Percentiles rank a stretch among this genome's conserved stretches.
Evolutionary conservation across 306 rosid genomes (phyloP).

Genomic region (Sophora flavescens): DNA sequence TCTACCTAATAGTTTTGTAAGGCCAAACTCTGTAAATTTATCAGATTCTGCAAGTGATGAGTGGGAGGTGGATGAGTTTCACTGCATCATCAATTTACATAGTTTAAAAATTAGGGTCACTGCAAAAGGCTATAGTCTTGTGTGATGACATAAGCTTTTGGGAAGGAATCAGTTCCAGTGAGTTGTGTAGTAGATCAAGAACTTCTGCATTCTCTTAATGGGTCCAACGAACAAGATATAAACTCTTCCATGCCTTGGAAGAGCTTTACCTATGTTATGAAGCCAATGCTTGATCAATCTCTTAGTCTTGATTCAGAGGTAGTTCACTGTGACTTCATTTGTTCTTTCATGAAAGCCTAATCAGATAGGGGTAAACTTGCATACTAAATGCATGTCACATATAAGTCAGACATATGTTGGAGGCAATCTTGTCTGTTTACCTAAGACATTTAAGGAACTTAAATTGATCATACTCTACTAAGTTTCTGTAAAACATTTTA

Average conservation of each 20-base stretch:
- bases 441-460: neutral
- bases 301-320: constrained; percentile 79
- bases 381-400: constrained; percentile 29
- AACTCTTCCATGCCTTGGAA: constrained; percentile 73
- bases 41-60: constrained; percentile 59
- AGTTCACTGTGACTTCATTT: constrained; percentile 40
- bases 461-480: neutral
- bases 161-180: constrained; percentile 84
- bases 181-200: constrained; percentile 78
- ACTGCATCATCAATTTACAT: constrained; percentile 65
- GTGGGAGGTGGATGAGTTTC: constrained; percentile 81
- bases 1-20: constrained; percentile 54
- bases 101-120: constrained; percentile 59
- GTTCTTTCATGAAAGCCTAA: constrained; percentile 39
- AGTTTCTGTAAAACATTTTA: constrained; percentile 23
- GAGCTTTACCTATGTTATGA: constrained; percentile 73
- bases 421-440: neutral
- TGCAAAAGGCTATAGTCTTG: constrained; percentile 61
- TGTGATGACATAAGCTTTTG: constrained; percentile 94
- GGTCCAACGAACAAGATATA: constrained; percentile 56
- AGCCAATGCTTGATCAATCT: constrained; percentile 80
- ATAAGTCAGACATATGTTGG: constrained; percentile 21
- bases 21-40: constrained; percentile 45
- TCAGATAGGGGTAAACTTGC: constrained; percentile 24
- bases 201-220: constrained; percentile 61